Evolutionary conservation across 129 eudicot genomes (phyloP), one percentile per base, ranked within the genome.

Genomic region (Ambrosia artemisiifolia): DNA sequence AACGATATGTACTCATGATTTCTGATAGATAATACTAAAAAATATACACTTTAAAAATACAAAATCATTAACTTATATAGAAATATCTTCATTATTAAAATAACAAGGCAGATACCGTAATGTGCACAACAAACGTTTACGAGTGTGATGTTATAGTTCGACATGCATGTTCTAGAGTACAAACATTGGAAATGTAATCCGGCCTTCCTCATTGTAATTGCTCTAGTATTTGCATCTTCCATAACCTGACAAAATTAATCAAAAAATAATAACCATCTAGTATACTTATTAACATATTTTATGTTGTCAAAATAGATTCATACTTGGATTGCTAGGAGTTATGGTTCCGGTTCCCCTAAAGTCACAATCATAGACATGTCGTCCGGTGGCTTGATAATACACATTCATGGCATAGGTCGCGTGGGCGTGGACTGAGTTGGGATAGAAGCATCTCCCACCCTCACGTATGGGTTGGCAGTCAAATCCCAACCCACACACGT

Each of bases 351-450:
- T 88, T 53, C 70, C 80, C 2, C 62, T 54, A 68, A 88, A 88
- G 63, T 88, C 95, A 57, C 95, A 88, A 51, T 88, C 91, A 62
- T 67, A 83, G 1, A 48, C 80, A 63, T 83, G 79, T 32, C 65
- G 75, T 28, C 85, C 86, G 8, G 84, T 81, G n/a, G 84, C 77
- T 43, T 84, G 89, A 51, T 84, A 89, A 40, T 82, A 84, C 8
- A 74, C 81, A 64, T 86, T 86, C 90, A 89, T 89, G 50, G 96
- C 88, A 33, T 79, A 86, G 3, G 89, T 82, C 0, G 96, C 89
- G 53, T 89, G 96, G 24, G 82, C 87, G 7, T 75, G 80, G 72
- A 85, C 85, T 0, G 87, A 83, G 53, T 86, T 34, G 0, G 91
- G 91, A 72, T 47, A 53, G 73, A 83, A 85, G 68, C 96, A 85